Base-by-base conservation (phyloP, 2,329 filamentous ascomycete genomes). In the Fusarium sp. region DNA sequence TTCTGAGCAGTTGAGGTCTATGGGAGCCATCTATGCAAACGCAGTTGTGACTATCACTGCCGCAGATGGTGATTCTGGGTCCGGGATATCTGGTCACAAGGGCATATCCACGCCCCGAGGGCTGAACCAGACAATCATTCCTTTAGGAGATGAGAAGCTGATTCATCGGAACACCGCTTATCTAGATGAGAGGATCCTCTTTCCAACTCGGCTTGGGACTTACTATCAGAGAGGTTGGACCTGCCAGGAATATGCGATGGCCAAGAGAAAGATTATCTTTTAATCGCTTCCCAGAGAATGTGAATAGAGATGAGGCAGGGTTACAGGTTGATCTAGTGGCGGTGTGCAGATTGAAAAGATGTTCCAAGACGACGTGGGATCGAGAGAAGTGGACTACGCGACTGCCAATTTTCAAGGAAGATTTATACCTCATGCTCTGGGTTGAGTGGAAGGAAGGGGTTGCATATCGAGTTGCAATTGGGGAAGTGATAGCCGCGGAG, bases 161-260 rank as follows among this genome's bases (percentile, higher is more conserved):
- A 15, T 59, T 8, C 12, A 45, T 37, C n/a, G 38, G 10, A 46
- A 60, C 12, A 49, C 8, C 4, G 15, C 0, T 4, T 1, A 0
- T 10, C 12, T n/a, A 3, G 1, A 21, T 1, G 14, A 10, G 46
- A 27, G 38, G 3, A 52, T 4, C 3, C 29, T 21, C 19, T 46
- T 46, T 21, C 19, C 25, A 21, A 8, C 12, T 8, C 19, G 9
- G 9, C 25, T 0, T 27, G 12, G 10, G 19, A 16, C 7, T 62
- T 72, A 72, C 4, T 71, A 61, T 10, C 44, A 71, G 8, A 31
- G 60, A 41, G 70, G 35, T 1, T 72, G 67, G 70, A 63, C 55
- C 19, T 71, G 48, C 7, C 68, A 72, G 8, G 56, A 71, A 23
- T 63, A 56, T 18, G 45, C 21, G 3, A 39, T 63, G 18, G 18